Base-by-base conservation (phyloP, 2,329 filamentous ascomycete genomes). In the Cytospora piceae region DNA sequence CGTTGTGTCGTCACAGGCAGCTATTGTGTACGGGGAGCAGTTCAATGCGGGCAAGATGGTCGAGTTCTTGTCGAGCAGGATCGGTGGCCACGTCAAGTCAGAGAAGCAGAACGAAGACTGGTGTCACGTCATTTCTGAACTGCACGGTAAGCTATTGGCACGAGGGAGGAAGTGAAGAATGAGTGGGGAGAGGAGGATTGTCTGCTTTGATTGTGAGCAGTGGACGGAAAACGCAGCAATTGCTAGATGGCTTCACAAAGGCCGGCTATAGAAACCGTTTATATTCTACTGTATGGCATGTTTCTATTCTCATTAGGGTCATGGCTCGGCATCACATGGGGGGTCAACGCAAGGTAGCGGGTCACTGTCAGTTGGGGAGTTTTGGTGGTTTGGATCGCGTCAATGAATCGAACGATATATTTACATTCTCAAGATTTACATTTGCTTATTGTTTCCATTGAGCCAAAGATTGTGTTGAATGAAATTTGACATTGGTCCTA, bases 11-110 rank as follows among this genome's bases (percentile, higher is more conserved):
- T 81, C 83, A 1, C 79, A 78, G 27, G 90, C 87, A 0, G 82
- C 80, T 61, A 86, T 94, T 1, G 80, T 93, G 2, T 95, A 95
- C 74, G 92, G 92, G 0, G 91, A 94, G 77, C 83, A 85, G 67
- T 93, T 94, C 75, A 91, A 92, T 69, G 86, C 88, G 69, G 85
- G 81, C 58, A 93, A 92, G 76, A 89, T 95, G 80, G 81, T 79
- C n/a, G 90, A 92, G 63, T 93, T 91, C 70, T 73, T 95, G 68
- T 75, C 79, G 15, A 83, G 83, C 42, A 82, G 83, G 74, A 78
- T 89, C 72, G 76, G 81, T 56, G 70, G 72, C n/a, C 70, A 61
- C n/a, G 73, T 76, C 67, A 75, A 64, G 67, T 74, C 64, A 70
- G 75, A 71, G 70, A 77, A 79, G 67, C 73, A 74, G 7, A 73